phyloP scores from a whole-genome alignment of 352 stramenopile species.

The Phytophthora multivora region DNA sequence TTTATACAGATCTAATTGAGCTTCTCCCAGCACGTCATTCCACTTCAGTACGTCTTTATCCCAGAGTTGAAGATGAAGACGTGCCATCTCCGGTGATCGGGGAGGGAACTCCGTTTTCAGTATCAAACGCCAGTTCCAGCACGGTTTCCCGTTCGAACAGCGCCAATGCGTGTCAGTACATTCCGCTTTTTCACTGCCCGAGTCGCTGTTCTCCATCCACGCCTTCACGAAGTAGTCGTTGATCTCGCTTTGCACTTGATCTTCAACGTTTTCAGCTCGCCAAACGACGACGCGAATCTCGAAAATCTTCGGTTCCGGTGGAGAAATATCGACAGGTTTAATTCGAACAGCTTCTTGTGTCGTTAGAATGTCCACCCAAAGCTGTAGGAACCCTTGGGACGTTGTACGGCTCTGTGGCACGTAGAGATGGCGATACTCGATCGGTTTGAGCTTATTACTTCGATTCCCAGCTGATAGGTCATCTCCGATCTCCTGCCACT shows the following conservation, averaged over 20 bases:
- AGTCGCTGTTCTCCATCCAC: slow-evolving; percentile 78
- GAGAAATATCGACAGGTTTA: slow-evolving; percentile 69
- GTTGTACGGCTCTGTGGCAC: slow-evolving; percentile 62
- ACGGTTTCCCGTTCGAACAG: slow-evolving; percentile 88
- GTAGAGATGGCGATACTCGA: slow-evolving; percentile 90
- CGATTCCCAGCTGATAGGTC: slow-evolving; percentile 12
- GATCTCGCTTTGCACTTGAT: slow-evolving; percentile 77
- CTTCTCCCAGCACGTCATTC: slow-evolving; percentile 91
- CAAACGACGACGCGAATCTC: slow-evolving; percentile 92
- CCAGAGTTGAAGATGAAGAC: slow-evolving; percentile 92
- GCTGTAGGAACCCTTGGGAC: slow-evolving; percentile 71
- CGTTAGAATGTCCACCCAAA: slow-evolving; percentile 93
- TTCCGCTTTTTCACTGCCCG: slow-evolving; percentile 32
- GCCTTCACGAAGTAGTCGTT: slow-evolving; percentile 94
- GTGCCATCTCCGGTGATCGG: slow-evolving; percentile 76
- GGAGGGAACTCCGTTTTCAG: slow-evolving; percentile 85
- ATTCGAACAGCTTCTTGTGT: slow-evolving; percentile 66
- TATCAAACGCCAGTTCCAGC: slow-evolving; percentile 94
- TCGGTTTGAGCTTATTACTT: slow-evolving; percentile 63
- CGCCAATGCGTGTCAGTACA: slow-evolving; percentile 93
- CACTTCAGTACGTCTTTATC: slow-evolving; percentile 94
- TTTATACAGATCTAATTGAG: slow-evolving; percentile 85
- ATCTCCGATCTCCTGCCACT: slow-evolving; percentile 75
- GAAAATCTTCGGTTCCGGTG: slow-evolving; percentile 68
- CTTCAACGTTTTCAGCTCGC: slow-evolving; percentile 84